phyloP scores from a whole-genome alignment of 768 basidiomycete genomes.

The Porpolomopsis calyptriformis region DNA sequence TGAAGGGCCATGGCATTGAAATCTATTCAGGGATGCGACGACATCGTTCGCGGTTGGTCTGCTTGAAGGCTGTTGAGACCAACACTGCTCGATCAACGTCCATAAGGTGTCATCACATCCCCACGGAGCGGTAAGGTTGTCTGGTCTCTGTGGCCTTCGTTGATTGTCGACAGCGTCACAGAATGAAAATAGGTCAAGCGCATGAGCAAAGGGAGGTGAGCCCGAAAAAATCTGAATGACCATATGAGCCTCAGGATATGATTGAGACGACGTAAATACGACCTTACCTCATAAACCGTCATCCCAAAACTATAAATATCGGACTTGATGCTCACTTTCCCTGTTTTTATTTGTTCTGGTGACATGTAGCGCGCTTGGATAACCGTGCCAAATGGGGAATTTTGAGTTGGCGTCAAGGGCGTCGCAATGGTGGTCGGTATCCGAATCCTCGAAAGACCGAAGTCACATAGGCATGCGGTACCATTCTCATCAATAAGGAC shows the following conservation, averaged over 20 bases:
- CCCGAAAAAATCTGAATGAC: background rate
- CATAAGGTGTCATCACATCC: background rate
- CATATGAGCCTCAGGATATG: background rate
- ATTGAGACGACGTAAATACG: background rate
- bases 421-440: background rate
- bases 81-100: background rate
- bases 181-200: background rate
- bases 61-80: background rate
- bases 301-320: constrained; percentile 3
- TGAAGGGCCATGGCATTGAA: too few relatives aligned
- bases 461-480: constrained; percentile 34
- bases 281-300: constrained; percentile 1
- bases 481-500: constrained; percentile 33
- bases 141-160: background rate
- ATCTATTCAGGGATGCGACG: too few relatives aligned
- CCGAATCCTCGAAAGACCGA: constrained; percentile 33
- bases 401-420: background rate
- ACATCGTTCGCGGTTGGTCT: background rate
- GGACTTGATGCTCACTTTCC: background rate
- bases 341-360: background rate
- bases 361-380: background rate
- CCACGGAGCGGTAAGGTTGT: background rate
- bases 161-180: background rate
- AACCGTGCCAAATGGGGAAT: background rate
- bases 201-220: background rate